These are phyloP conservation scores for Lanmaoa pseudosensibilis DNA, from an alignment of 768 basidiomycete genomes.

Conservation along the genomic window DNA sequence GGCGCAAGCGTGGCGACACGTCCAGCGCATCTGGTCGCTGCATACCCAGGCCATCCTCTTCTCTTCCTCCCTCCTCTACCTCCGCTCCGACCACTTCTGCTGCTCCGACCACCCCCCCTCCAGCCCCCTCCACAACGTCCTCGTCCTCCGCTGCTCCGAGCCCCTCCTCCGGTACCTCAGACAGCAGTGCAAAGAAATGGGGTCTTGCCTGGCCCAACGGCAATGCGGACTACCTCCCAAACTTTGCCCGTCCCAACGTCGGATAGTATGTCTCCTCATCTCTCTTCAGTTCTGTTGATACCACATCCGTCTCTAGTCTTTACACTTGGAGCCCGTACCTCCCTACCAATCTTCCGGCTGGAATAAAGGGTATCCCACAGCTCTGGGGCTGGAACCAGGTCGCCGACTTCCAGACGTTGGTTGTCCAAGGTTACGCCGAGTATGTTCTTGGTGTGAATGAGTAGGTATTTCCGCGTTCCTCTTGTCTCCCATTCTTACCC, in stretches of 20 bases:
- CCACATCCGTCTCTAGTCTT: conserved; percentile 32
- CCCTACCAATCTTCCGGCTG: conserved; percentile 37
- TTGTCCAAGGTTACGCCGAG: conserved; percentile 51
- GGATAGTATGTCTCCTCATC: conserved; percentile 36
- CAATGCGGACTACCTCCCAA: conserved; percentile 36
- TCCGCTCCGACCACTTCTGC: conserved; percentile 6
- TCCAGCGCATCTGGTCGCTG: conserved; percentile 48
- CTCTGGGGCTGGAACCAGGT: conserved; percentile 61
- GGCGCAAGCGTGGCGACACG: conserved; percentile 46
- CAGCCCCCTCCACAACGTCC: conserved; percentile 17
- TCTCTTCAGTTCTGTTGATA: background rate
- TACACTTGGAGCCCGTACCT: conserved; percentile 65
- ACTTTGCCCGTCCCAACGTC: conserved; percentile 47
- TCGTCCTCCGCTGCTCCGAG: conserved; percentile 22
- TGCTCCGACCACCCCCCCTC: background rate
- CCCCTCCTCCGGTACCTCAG: background rate
- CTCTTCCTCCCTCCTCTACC: conserved; percentile 7
- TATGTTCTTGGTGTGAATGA: conserved; percentile 69
- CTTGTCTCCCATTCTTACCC: conserved; percentile 4
- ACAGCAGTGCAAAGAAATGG: conserved; percentile 42
- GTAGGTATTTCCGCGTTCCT: conserved; percentile 40
- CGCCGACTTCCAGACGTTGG: conserved; percentile 42
- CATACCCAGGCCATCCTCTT: conserved; percentile 48
- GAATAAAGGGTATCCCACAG: conserved; percentile 58
- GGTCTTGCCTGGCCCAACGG: conserved; percentile 67